phyloP scores from a whole-genome alignment of 441 rosid species.

The Pelargonium cotyledonis region DNA sequence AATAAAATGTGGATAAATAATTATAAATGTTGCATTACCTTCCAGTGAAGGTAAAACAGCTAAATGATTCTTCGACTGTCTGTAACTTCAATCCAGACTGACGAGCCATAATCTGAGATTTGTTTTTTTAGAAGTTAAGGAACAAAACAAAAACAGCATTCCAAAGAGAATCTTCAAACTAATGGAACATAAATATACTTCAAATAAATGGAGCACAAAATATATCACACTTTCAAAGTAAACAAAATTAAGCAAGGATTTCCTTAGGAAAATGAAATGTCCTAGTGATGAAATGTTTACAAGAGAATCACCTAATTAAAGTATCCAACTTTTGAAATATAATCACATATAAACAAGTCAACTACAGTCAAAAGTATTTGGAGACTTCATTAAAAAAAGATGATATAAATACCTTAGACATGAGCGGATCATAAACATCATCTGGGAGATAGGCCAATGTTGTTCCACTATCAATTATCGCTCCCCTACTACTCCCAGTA shows the following conservation, averaged over 20 bases:
- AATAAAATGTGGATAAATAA: constrained; percentile 8
- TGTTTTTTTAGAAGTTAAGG: background rate
- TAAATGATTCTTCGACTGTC: constrained; percentile 60
- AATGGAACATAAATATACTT: background rate
- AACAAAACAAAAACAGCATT: background rate
- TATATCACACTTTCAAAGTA: background rate
- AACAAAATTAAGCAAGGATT: too few relatives aligned
- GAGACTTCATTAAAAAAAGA: constrained; percentile 12
- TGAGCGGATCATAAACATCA: constrained; percentile 40
- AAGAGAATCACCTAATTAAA: too few relatives aligned
- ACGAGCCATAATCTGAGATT: constrained; percentile 41
- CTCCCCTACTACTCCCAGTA: constrained; percentile 47
- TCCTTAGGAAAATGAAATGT: too few relatives aligned
- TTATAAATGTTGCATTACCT: constrained; percentile 44
- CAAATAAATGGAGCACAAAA: background rate
- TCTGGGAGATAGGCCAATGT: constrained; percentile 80
- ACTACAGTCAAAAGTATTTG: background rate
- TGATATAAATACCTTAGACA: constrained; percentile 35
- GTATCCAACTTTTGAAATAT: too few relatives aligned
- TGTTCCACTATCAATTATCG: constrained; percentile 93
- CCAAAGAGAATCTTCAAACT: background rate
- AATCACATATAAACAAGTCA: background rate
- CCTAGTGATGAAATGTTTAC: too few relatives aligned
- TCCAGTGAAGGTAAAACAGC: constrained; percentile 49
- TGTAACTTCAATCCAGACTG: constrained; percentile 51